Conservation (phyloP, 768 basidiomycete genomes). For the Pleurotus platypus region DNA sequence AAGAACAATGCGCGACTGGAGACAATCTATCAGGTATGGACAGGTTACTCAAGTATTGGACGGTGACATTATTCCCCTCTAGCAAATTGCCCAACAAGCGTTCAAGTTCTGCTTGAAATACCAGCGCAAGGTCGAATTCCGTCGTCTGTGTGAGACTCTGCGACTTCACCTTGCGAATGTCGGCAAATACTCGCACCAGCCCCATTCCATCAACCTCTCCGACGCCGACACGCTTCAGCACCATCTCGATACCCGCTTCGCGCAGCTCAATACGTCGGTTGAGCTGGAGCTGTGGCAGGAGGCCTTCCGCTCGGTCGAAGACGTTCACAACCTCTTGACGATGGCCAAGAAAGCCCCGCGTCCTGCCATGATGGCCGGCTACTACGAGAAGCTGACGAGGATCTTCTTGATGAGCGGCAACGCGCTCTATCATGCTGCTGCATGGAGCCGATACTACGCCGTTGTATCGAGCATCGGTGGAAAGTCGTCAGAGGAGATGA, state of each 20-base stretch:
- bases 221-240: constrained; percentile 94
- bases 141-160: constrained; percentile 93
- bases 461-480: constrained; percentile 70
- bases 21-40: constrained; percentile 81
- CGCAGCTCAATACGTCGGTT: constrained; percentile 93
- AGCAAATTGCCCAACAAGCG: constrained; percentile 96
- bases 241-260: constrained; percentile 95
- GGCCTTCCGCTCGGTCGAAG: constrained; percentile 96
- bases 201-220: constrained; percentile 91
- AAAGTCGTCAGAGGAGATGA: constrained; percentile 73
- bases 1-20: constrained; percentile 95
- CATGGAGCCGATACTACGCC: constrained; percentile 85
- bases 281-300: constrained; percentile 99
- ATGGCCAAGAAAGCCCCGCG: constrained; percentile 92
- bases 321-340: constrained; percentile 92
- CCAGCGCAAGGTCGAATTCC: constrained; percentile 94
- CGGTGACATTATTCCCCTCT: background rate
- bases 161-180: constrained; percentile 93
- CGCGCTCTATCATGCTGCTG: constrained; percentile 93
- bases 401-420: constrained; percentile 97
- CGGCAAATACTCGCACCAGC: constrained; percentile 91
- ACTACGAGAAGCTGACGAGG: constrained; percentile 96
- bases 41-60: too few relatives aligned
- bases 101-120: constrained; percentile 96
- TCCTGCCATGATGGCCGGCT: constrained; percentile 96